Conservation (phyloP, 345 rosid species). For the Citrus cavaleriei region DNA sequence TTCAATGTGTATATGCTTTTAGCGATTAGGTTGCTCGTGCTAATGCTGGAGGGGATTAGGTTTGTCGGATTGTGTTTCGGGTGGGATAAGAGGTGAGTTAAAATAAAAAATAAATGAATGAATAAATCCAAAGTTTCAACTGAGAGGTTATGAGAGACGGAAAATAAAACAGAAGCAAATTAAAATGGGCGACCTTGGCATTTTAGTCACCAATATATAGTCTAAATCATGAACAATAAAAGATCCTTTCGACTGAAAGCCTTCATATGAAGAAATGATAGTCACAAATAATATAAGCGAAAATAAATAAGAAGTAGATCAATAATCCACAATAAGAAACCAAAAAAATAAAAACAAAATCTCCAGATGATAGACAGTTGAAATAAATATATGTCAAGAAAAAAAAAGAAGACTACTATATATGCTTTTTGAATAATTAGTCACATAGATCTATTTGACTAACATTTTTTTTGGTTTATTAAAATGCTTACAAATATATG, state of each 20-base stretch:
- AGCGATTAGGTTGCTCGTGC: neutral
- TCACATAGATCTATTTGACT: too few species aligned
- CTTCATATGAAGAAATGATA: neutral
- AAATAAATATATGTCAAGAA: too few species aligned
- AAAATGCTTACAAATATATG: neutral
- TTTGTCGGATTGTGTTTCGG: neutral
- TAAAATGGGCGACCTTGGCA: neutral
- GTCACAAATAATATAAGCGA: too few species aligned
- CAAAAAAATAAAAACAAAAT: too few species aligned
- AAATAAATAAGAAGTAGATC: neutral
- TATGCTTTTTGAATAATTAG: too few species aligned
- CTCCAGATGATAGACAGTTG: neutral
- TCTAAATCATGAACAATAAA: neutral
- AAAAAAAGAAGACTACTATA: too few species aligned
- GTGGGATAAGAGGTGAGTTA: neutral
- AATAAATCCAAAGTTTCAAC: neutral
- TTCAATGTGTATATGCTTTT: too few species aligned
- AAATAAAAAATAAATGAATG: neutral
- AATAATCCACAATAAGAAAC: neutral
- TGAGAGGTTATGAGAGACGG: neutral
- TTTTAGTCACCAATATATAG: neutral
- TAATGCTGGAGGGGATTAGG: neutral
- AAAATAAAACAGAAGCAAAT: neutral
- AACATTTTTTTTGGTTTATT: too few species aligned
- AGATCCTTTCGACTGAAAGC: neutral